Evolutionary conservation across 192 early-diverging fungal species (phyloP), one percentile per base, ranked within the genome.

Genomic region (Chytriomyces sp.): DNA sequence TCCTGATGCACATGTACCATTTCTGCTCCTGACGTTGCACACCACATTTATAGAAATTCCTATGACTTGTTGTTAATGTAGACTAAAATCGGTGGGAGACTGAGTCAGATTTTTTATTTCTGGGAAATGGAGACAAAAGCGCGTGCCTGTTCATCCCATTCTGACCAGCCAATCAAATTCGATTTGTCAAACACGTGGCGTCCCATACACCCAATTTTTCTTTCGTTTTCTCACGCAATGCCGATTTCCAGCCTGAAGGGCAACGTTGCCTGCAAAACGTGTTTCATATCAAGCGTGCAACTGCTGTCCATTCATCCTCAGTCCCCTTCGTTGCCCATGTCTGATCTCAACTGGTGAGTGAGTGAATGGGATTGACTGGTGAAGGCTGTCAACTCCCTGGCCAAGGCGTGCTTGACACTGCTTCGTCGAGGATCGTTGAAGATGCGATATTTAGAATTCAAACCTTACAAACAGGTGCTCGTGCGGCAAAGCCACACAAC

Each of bases 401-500:
- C 22, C 44, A n/a, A n/a, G 44, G 14, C 44, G 14, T 22, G 14
- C 2, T 22, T 14, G 17, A 49, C 44, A 49, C 22, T 10, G 2
- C 44, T 49, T 22, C 12, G 22, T 19, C 12, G 12, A 49, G 1
- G 17, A 49, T 49, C 44, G 3, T 2, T n/a, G 17, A 49, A 14
- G 14, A 49, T 49, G 17, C 22, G 17, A 49, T 49, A 14, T 22
- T 49, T 49, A 14, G 14, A 10, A n/a, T 49, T 22, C 44, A n/a
- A 3, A 14, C 22, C 22, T 22, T 22, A 49, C 0, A 49, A 44
- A 44, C 37, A 64, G 40, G 62, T 64, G 37, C 37, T 64, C 40
- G 62, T 64, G 62, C 40, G 62, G 62, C 19, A 39, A 44, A 38
- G 40, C 62, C 17, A 44, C 62, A 25, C 62, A 64, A 38, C 39